Evolutionary conservation across 805 yeast species (phyloP).

Genomic region (Saccharomyces cerevisiae): DNA sequence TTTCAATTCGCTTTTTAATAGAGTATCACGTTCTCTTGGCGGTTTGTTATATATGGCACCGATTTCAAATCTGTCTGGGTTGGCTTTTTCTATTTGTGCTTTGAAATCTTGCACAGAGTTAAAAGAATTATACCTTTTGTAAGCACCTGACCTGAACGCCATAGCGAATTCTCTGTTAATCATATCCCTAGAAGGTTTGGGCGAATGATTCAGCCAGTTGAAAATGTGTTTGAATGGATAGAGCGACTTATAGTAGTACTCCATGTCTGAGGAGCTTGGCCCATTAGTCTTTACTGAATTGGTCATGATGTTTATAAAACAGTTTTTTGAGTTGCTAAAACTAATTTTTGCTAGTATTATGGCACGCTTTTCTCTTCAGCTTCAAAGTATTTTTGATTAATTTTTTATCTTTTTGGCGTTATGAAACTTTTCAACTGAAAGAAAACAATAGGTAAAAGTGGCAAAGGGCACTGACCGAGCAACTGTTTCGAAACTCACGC

Average conservation of each 20-base stretch:
- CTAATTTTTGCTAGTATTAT: not conserved
- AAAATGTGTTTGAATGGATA: constrained; percentile 75
- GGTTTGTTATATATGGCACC: constrained; percentile 87
- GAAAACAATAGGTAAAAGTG: not conserved
- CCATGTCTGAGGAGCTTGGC: constrained; percentile 51
- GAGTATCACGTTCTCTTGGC: constrained; percentile 75
- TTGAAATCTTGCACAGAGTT: constrained; percentile 62
- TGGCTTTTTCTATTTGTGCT: constrained; percentile 58
- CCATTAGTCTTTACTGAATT: constrained; percentile 4
- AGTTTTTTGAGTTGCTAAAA: too few species aligned
- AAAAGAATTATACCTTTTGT: constrained; percentile 82
- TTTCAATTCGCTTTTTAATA: constrained; percentile 68
- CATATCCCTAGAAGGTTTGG: constrained; percentile 65
- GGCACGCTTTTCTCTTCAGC: not conserved
- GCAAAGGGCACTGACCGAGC: not conserved
- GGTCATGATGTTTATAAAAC: not conserved
- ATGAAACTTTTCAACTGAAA: not conserved
- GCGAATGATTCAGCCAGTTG: constrained; percentile 85
- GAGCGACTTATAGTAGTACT: constrained; percentile 56
- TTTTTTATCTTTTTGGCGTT: not conserved
- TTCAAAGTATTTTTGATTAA: not conserved
- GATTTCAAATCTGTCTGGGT: constrained; percentile 87
- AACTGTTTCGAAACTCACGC: not conserved
- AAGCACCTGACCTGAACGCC: constrained; percentile 80
- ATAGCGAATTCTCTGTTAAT: constrained; percentile 89